Evolutionary conservation across 805 yeast species (phyloP), one percentile per base, ranked within the genome.

Genomic region (Saccharomycopsis sp.): DNA sequence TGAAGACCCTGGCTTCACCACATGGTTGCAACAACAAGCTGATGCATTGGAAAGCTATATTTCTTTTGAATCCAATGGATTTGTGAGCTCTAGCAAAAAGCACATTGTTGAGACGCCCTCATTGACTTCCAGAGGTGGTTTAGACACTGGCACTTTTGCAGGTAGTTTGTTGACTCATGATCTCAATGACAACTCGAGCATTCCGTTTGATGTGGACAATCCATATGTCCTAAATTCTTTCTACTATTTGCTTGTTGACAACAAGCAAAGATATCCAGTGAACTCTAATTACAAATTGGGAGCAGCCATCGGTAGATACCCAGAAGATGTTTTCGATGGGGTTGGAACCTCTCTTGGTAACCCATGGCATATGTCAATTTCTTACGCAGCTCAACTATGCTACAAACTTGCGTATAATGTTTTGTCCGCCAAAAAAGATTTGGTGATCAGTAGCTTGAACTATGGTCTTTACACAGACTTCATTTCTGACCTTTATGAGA

Each of bases 271-370:
- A 41, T 87, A 83, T 55, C 94, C 95, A 4, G 71, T 88, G 27
- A 88, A 88, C 59, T 73, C 69, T 46, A 55, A 60, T 19, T 60
- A 63, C 37, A 16, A 7, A 9, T 20, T 33, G 8, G 46, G 46
- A 2, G 77, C 79, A 38, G 95, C 81, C 0, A 60, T 88, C 39
- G 97, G 97, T 2, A 69, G 97, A 54, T 88, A 88, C 54, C 95
- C 96, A 1, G 97, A 88, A 54, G 97, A 88, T 60, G 57, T 80
- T 7, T 88, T 88, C 58, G 80, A 88, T 57, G 95, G 95, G 0
- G 62, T 65, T 45, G 77, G 75, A 0, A 64, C 71, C 0, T 15
- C 33, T 12, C 85, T 79, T 52, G 96, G 96, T 2, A 87, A 88
- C 53, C 96, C 97, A 4, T 88, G 96, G 97, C 86, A 87, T 55